Evolutionary conservation across 345 rosid species (phyloP).

Genomic region (Brassica rapa): DNA sequence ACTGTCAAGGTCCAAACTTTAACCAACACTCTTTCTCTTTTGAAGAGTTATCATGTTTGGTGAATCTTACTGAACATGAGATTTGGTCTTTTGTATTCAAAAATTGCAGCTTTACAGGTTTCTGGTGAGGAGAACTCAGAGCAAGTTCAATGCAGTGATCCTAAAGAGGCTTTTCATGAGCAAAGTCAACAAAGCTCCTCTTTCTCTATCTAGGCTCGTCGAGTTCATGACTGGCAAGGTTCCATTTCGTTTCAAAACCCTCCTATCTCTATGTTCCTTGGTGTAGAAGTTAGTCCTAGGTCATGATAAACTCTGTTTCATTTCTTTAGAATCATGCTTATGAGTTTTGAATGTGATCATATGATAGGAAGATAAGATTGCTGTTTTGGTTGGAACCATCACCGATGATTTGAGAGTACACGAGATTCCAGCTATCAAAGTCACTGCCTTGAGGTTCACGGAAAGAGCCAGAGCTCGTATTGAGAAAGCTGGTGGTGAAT

Average conservation of each 20-base stretch:
- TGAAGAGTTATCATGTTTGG: neutral
- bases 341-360: no score
- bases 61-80: neutral
- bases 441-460: constrained; percentile 85
- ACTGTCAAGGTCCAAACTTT: constrained; percentile 67
- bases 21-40: neutral
- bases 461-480: constrained; percentile 93
- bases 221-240: constrained; percentile 78
- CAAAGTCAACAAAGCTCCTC: constrained; percentile 85
- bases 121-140: constrained; percentile 82
- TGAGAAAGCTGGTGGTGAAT: constrained; percentile 98
- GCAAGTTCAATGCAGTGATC: constrained; percentile 94
- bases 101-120: constrained; percentile 69
- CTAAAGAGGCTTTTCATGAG: constrained; percentile 96
- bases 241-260: neutral
- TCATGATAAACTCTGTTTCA: neutral
- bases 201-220: constrained; percentile 78
- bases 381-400: constrained; percentile 84
- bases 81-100: neutral
- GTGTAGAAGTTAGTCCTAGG: neutral
- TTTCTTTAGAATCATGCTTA: no score
- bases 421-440: constrained; percentile 82
- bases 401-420: constrained; percentile 87
- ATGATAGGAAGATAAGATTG: constrained; percentile 71
- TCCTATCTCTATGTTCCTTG: neutral